These are phyloP conservation scores for Candolleomyces aberdarensis DNA, from an alignment of 768 basidiomycete genomes.

Conservation along the genomic window DNA sequence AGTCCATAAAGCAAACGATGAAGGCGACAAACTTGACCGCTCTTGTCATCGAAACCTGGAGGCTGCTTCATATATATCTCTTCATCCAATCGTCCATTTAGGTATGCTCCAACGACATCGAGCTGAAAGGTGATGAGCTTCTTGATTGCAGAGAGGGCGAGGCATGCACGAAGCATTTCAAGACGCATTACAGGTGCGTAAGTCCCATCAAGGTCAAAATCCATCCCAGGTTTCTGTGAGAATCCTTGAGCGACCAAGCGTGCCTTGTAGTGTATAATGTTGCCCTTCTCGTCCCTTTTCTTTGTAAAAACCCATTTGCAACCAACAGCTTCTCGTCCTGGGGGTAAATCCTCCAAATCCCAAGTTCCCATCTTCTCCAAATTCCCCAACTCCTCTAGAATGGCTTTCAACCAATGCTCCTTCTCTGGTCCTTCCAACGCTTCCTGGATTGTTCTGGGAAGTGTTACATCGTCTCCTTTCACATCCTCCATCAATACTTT, in stretches of 20 bases:
- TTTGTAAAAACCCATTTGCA: constrained; percentile 16
- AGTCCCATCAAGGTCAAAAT: constrained; percentile 30
- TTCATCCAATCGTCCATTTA: constrained; percentile 22
- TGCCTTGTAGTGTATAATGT: constrained; percentile 18
- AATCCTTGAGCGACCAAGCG: constrained; percentile 23
- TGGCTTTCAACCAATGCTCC: constrained; percentile 14
- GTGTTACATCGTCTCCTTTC: neutral
- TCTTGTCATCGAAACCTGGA: constrained; percentile 12
- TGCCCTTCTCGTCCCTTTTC: constrained; percentile 19
- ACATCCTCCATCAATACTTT: neutral
- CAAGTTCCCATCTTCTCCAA: constrained; percentile 8
- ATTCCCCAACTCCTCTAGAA: constrained; percentile 8
- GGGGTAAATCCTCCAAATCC: constrained; percentile 9
- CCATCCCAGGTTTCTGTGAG: constrained; percentile 27
- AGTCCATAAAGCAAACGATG: constrained; percentile 31
- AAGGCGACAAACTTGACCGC: constrained; percentile 13
- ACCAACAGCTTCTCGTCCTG: constrained; percentile 16
- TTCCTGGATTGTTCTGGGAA: neutral
- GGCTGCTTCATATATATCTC: constrained; percentile 26
- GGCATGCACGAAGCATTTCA: constrained; percentile 16
- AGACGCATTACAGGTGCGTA: constrained; percentile 23
- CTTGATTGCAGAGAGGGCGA: constrained; percentile 15
- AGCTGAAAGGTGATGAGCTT: constrained; percentile 11
- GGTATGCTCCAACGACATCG: constrained; percentile 22
- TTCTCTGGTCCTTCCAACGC: neutral